Evolutionary conservation across 2,329 filamentous ascomycete species (phyloP).

Genomic region (Phoma sp.): DNA sequence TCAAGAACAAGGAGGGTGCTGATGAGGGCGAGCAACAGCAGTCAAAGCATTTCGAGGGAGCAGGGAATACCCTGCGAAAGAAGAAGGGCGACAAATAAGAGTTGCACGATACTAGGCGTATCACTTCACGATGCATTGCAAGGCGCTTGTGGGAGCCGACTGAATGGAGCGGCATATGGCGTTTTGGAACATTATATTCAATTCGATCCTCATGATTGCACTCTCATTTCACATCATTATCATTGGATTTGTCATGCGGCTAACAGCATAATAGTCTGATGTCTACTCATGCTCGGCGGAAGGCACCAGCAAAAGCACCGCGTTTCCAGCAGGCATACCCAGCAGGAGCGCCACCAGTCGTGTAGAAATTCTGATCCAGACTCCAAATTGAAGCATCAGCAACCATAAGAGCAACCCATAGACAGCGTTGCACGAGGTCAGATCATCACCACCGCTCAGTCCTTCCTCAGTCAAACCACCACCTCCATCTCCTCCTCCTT

Average conservation of each 20-base stretch:
- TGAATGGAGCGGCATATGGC: slow-evolving; percentile 6
- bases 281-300: not conserved
- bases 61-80: slow-evolving; percentile 83
- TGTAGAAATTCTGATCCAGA: too few relatives aligned
- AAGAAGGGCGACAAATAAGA: slow-evolving; percentile 63
- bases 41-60: slow-evolving; percentile 75
- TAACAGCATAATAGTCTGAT: not conserved
- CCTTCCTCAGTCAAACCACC: not conserved
- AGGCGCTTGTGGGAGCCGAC: slow-evolving; percentile 29
- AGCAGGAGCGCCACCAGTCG: too few relatives aligned
- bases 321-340: too few relatives aligned
- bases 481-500: slow-evolving; percentile 8
- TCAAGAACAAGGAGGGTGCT: slow-evolving; percentile 74
- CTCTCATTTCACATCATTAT: not conserved
- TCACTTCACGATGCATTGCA: slow-evolving; percentile 13
- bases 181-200: slow-evolving; percentile 13
- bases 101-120: not conserved
- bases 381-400: too few relatives aligned
- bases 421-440: not conserved
- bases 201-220: slow-evolving; percentile 2
- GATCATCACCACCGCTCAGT: not conserved
- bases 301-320: too few relatives aligned
- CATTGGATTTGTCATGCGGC: not conserved
- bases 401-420: too few relatives aligned
- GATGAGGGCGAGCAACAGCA: slow-evolving; percentile 64